These are phyloP conservation scores for Silene coronaria DNA, from an alignment of 179 eudicot species.

Conservation along the genomic window DNA sequence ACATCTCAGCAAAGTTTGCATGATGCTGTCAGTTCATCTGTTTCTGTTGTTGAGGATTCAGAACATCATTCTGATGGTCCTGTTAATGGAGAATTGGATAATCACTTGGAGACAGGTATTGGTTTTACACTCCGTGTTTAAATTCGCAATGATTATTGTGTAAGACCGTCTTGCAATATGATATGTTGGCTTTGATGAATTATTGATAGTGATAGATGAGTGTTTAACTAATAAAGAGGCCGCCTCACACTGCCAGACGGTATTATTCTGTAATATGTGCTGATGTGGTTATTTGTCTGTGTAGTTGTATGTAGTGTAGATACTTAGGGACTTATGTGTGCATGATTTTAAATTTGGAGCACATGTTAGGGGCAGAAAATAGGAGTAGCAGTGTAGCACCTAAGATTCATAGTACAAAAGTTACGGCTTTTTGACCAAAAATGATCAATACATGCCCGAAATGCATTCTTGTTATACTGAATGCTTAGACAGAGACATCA, in stretches of 20 bases:
- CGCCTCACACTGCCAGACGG: too few species aligned
- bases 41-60: conserved; percentile 1
- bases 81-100: conserved; percentile 18
- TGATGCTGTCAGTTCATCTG: conserved; percentile 10
- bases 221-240: too few species aligned
- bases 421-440: background rate
- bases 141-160: background rate
- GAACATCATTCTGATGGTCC: conserved; percentile 15
- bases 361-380: background rate
- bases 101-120: conserved; percentile 27
- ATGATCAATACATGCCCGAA: background rate
- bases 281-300: background rate
- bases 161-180: too few species aligned
- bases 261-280: too few species aligned
- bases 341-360: background rate
- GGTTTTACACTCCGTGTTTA: background rate
- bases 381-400: too few species aligned
- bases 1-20: conserved; percentile 5
- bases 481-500: background rate
- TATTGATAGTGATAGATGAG: too few species aligned
- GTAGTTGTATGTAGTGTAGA: background rate
- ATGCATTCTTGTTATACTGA: background rate
- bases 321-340: background rate
- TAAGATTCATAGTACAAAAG: background rate
- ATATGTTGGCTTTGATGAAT: too few species aligned